A percentile compares a stretch with the other conserved stretches of the same genome.
phyloP scores from a whole-genome alignment of 176 grass and related monocot genomes.

The Triticum dicoccoides region DNA sequence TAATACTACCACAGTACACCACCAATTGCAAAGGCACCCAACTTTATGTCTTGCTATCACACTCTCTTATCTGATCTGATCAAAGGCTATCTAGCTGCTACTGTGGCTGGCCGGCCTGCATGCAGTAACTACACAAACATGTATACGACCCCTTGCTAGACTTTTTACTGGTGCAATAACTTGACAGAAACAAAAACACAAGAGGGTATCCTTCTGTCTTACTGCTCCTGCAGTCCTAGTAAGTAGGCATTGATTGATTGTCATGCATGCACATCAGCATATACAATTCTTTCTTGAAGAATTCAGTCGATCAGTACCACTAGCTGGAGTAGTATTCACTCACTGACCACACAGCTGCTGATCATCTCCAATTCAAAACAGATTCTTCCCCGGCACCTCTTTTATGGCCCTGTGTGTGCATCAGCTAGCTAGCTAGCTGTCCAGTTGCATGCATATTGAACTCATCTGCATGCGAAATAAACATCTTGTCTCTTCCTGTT shows the following conservation, averaged over 20 bases:
- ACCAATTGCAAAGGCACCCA: conserved; percentile 14
- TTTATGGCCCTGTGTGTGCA: conserved; percentile 28
- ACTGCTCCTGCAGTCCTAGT: conserved; percentile 32
- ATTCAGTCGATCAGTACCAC: conserved; percentile 32
- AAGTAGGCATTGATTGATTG: conserved; percentile 38
- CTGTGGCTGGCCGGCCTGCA: background rate
- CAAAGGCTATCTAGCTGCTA: conserved; percentile 7
- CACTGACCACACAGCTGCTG: conserved; percentile 29
- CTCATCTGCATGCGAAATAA: conserved; percentile 53
- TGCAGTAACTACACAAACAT: conserved; percentile 38
- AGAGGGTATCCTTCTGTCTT: conserved; percentile 6
- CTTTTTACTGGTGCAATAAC: conserved; percentile 39
- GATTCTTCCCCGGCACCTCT: conserved; percentile 12
- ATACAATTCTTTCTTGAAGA: conserved; percentile 35
- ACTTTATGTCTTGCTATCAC: conserved; percentile 2
- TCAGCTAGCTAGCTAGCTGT: conserved; percentile 2
- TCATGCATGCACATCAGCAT: conserved; percentile 11
- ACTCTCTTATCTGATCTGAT: conserved; percentile 11
- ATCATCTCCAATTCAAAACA: conserved; percentile 51
- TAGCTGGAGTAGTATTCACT: conserved; percentile 40
- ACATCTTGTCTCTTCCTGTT: conserved; percentile 50
- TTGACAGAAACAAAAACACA: conserved; percentile 36
- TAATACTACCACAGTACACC: background rate
- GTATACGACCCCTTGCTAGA: background rate
- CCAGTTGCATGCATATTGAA: conserved; percentile 44